Base-by-base conservation (phyloP, 2,329 filamentous ascomycete species). In the Colletotrichum chrysophilum region DNA sequence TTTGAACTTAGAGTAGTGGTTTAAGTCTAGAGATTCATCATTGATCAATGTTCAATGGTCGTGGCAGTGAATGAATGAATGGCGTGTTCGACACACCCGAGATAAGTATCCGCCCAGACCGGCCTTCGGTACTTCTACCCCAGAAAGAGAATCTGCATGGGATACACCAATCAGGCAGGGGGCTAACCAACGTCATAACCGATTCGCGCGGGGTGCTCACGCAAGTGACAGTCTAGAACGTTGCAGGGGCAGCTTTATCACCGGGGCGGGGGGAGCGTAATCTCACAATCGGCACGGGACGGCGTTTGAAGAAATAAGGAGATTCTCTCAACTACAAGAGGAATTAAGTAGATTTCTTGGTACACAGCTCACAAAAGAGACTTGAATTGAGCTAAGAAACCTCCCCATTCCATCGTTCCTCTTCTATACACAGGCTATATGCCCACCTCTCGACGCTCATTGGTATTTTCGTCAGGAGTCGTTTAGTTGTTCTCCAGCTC, bases 401-500 rank as follows among this genome's bases (percentile, higher is more conserved):
- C 85, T 85, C 85, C 84, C 85, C 82, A 83, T 84, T 82, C 86
- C 86, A 83, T 85, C 86, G 84, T 86, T 88, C 87, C 87, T 88
- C 86, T 88, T 88, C 89, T 91, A 90, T 89, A 91, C 89, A 91
- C 88, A 88, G 85, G 86, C 85, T 86, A 61, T 67, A 66, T 18
- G 70, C 72, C 94, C 80, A 95, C 30, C 61, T 56, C 66, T 68
- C 74, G 76, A 73, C 74, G 74, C 71, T 65, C 64, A 61, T 74
- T 72, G 76, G 76, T 76, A 77, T 77, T 76, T 72, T 72, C 65
- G 70, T 76, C 74, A 65, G 64, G 70, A 66, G 70, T 70, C 74
- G 56, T 69, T 76, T 77, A 76, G 74, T 76, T 77, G 65, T 89
- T 88, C 87, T 97, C 95, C 83, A 98, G 91, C 83, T 98, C 97